Evolutionary conservation across 1,284 basidiomycete species (phyloP).

Genomic region (Rhizoctonia solani): DNA sequence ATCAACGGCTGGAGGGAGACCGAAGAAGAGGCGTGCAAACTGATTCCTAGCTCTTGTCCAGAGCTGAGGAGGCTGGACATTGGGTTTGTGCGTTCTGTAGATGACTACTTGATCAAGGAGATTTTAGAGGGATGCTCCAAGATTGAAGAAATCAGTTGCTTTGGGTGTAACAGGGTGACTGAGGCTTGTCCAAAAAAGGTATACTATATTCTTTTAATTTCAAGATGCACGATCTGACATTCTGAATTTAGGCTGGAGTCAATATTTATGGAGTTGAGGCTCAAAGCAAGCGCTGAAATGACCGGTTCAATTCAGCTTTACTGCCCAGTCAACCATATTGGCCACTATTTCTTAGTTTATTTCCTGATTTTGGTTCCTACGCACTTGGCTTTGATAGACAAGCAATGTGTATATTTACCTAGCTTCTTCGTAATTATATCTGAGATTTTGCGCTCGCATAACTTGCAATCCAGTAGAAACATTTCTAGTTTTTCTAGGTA

Average conservation of each 20-base stretch:
- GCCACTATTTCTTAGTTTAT: background rate
- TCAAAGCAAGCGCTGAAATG: conserved; percentile 29
- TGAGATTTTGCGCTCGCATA: too few relatives aligned
- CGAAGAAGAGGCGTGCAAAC: conserved; percentile 58
- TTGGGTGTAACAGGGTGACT: conserved; percentile 71
- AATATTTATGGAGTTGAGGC: conserved; percentile 40
- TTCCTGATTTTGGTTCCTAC: too few relatives aligned
- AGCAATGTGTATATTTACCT: too few relatives aligned
- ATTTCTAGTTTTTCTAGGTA: too few relatives aligned
- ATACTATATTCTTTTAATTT: conserved; percentile 34
- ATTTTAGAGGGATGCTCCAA: conserved; percentile 60
- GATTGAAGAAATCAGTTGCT: conserved; percentile 64
- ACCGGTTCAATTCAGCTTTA: too few relatives aligned
- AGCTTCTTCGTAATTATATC: too few relatives aligned
- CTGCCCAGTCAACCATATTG: too few relatives aligned
- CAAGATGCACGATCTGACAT: too few relatives aligned
- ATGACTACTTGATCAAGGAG: conserved; percentile 80
- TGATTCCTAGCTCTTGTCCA: conserved; percentile 55
- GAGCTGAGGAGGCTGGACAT: conserved; percentile 72
- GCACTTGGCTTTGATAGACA: too few relatives aligned
- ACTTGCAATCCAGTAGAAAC: too few relatives aligned
- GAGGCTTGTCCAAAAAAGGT: conserved; percentile 61
- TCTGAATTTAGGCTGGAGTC: conserved; percentile 36
- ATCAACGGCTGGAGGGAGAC: conserved; percentile 79
- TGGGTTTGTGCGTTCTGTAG: conserved; percentile 84